These are phyloP conservation scores for Penicillium sp. DNA, from an alignment of 2,329 filamentous ascomycete genomes.

Conservation along the genomic window DNA sequence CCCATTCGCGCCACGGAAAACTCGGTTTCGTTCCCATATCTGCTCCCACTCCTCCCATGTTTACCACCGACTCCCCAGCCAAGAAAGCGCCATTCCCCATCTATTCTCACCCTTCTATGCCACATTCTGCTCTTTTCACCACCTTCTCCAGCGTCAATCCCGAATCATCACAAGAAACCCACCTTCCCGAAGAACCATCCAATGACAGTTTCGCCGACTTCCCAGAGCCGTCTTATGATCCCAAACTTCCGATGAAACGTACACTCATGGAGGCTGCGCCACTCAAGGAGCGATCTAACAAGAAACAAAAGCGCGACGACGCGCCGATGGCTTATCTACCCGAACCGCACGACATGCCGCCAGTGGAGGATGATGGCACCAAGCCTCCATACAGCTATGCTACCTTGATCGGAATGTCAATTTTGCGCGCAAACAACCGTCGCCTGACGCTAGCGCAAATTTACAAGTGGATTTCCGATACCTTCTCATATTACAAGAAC, in stretches of 20 bases:
- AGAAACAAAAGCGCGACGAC: conserved; percentile 66
- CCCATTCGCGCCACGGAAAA: conserved; percentile 58
- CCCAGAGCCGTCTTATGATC: conserved; percentile 46
- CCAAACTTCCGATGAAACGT: conserved; percentile 54
- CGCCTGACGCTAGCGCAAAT: conserved; percentile 90
- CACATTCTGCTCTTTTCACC: conserved; percentile 49
- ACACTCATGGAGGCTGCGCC: conserved; percentile 69
- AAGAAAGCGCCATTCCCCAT: conserved; percentile 43
- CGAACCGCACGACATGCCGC: conserved; percentile 74
- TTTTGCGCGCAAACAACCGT: conserved; percentile 77
- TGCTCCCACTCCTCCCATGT: conserved; percentile 44
- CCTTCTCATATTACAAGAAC: conserved; percentile 80
- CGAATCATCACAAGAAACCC: conserved; percentile 51
- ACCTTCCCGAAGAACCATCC: conserved; percentile 38
- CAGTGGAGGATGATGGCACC: conserved; percentile 76
- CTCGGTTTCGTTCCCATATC: conserved; percentile 61
- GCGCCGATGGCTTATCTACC: conserved; percentile 55
- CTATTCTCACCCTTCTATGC: conserved; percentile 36
- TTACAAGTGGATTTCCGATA: conserved; percentile 99
- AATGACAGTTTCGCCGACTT: conserved; percentile 49
- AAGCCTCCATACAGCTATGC: conserved; percentile 95
- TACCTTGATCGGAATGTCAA: conserved; percentile 93
- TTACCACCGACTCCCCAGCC: conserved; percentile 49
- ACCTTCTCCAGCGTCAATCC: conserved; percentile 48
- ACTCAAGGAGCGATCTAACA: conserved; percentile 66